Evolutionary conservation across 345 rosid genomes (phyloP).

Genomic region (Pistacia integerrima): DNA sequence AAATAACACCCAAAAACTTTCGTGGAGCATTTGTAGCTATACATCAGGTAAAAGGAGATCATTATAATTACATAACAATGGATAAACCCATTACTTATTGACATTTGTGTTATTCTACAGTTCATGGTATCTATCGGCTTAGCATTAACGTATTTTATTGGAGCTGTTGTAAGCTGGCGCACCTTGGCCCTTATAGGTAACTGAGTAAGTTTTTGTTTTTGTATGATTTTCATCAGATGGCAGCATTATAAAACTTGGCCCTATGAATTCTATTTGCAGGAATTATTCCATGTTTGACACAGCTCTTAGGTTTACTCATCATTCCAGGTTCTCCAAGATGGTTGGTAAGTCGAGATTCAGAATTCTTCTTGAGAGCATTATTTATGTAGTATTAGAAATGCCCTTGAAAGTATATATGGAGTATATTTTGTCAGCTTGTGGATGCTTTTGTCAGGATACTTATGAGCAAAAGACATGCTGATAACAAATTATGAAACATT

Average conservation of each 20-base stretch:
- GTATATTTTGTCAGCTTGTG: too few relatives aligned
- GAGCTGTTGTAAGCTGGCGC: constrained; percentile 38
- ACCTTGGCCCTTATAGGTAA: constrained; percentile 30
- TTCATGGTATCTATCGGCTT: constrained; percentile 27
- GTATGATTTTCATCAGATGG: not conserved
- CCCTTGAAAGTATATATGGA: not conserved
- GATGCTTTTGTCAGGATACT: not conserved
- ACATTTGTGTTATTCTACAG: not conserved
- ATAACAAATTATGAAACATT: not conserved
- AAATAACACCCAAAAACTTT: constrained; percentile 21
- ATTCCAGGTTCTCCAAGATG: constrained; percentile 68
- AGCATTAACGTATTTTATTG: constrained; percentile 25
- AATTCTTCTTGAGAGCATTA: not conserved
- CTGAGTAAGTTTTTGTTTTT: not conserved
- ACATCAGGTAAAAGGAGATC: constrained; percentile 17
- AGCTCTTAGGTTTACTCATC: constrained; percentile 40
- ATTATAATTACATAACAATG: too few relatives aligned
- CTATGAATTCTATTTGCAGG: constrained; percentile 28
- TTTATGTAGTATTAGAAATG: not conserved
- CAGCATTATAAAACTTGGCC: not conserved
- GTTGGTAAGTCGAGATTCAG: constrained; percentile 37
- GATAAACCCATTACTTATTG: not conserved
- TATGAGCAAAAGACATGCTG: not conserved
- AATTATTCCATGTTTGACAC: constrained; percentile 44
- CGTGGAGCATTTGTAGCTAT: constrained; percentile 31